Evolutionary conservation across 768 basidiomycete genomes (phyloP), one percentile per base, ranked within the genome.

Genomic region (Amanita exitialis): DNA sequence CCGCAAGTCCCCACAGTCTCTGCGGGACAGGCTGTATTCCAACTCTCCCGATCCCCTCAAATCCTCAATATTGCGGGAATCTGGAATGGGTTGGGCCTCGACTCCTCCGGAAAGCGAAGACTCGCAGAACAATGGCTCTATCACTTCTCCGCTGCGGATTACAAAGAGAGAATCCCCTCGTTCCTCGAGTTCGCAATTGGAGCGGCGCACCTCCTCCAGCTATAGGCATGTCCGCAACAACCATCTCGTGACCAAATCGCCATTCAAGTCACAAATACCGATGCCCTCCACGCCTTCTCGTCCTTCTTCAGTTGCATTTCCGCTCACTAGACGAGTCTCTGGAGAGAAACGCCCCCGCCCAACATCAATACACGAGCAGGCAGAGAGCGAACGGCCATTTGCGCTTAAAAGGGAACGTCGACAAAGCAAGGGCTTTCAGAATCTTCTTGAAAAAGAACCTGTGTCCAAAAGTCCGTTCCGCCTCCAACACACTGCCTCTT

Each of bases 221-320:
- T 91, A 83, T 67, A 83, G 78, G 56, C 88, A 88, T 64, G 76
- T 90, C 56, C 77, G 75, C 59, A 82, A 71, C 58, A 87, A 82
- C 62, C 82, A 84, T 61, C 81, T 90, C 51, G 90, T 92, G 15
- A 82, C 84, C 25, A 90, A 90, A 57, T 92, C 90, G 9, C 89
- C 89, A 8, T 92, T 92, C 71, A 86, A 85, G 59, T 78, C 78
- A 2, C 78, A 80, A 54, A 71, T 78, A 21, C 73, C 79, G 44
- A 70, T 73, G n/a, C 71, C 78, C 28, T 64, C 75, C 3, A 66
- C 74, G n/a, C 64, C 71, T 16, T 56, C 67, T 27, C 58, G 67
- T 35, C 59, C 64, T 10, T 56, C 59, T 21, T 57, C 68, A 10
- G 58, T 70, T 30, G 51, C 62, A 1, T 68, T 68, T 57, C 73